Base-by-base conservation (phyloP, 1,284 basidiomycete genomes). In the Ganoderma leucocontextum region DNA sequence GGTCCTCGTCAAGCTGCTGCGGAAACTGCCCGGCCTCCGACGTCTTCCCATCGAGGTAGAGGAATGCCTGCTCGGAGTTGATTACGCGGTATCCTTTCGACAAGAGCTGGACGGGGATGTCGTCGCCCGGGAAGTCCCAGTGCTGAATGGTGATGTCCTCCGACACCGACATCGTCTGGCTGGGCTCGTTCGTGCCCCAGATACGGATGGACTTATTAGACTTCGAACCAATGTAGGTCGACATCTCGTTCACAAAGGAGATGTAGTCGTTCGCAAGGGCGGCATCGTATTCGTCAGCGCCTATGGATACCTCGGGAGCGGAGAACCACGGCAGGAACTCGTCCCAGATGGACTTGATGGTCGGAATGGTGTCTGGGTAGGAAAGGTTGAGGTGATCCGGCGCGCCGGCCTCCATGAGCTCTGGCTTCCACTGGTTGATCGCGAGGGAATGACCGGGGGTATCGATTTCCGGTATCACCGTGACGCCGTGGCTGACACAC, bases 391-490 rank as follows among this genome's bases (percentile, higher is more conserved):
- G 75, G 73, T 75, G 70, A 74, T 81, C 70, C 66, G 77, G 74
- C 71, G 76, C 53, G 58, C 75, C 70, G 44, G 55, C 60, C 65
- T 80, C 72, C 71, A 76, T 81, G 33, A 82, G 74, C 66, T 82
- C 74, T 1, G 81, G 81, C 66, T 82, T 82, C 82, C 82, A 83
- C 62, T 82, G 81, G 9, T 74, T 77, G 60, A 83, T 80, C 8
- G 79, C 80, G 44, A 82, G 74, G 0, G 81, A 80, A 67, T 82
- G 81, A 0, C 81, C 82, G 1, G 81, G 79, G 3, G 75, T 76
- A 68, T 83, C 82, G 49, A 83, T 75, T 72, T 83, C 82, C 1
- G 82, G 81, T 19, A 83, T 74, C 41, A 83, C 38, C 15, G 73
- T 70, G 36, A 77, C 70, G 5, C 76, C 77, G 61, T 76, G 74